Evolutionary conservation across 140 eudicot genomes (phyloP).

Genomic region (Oenanthe javanica): DNA sequence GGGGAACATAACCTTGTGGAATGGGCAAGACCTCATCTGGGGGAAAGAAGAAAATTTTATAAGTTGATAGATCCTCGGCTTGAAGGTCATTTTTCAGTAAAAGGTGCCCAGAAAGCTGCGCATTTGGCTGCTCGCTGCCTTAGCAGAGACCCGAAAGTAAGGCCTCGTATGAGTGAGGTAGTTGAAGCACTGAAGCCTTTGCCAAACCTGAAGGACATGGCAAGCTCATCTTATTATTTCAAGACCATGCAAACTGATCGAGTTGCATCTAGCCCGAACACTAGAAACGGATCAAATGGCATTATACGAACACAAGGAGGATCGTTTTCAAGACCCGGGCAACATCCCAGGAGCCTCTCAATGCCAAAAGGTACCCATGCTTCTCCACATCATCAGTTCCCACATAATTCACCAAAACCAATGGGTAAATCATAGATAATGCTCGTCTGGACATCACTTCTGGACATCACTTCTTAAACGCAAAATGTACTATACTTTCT

Average conservation of each 20-base stretch:
- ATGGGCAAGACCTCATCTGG: conserved; percentile 65
- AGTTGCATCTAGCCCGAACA: conserved; percentile 48
- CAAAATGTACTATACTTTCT: background rate
- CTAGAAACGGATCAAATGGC: conserved; percentile 28
- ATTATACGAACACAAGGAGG: conserved; percentile 5
- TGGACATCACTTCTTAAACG: background rate
- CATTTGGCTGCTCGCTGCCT: conserved; percentile 57
- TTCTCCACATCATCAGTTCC: conserved; percentile 40
- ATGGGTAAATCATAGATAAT: conserved; percentile 29
- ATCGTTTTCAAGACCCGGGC: conserved; percentile 23
- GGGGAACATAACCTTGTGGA: conserved; percentile 62
- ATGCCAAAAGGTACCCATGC: conserved; percentile 47
- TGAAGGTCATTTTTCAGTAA: conserved; percentile 59
- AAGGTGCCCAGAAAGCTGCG: conserved; percentile 64
- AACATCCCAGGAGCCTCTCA: conserved; percentile 44
- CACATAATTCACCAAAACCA: conserved; percentile 46
- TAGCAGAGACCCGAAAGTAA: conserved; percentile 57
- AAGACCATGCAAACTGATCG: conserved; percentile 59
- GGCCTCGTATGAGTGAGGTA: conserved; percentile 64
- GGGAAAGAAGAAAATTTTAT: conserved; percentile 45
- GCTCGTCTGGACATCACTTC: background rate
- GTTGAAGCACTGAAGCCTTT: conserved; percentile 52
- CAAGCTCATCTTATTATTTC: conserved; percentile 51
- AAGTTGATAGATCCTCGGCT: conserved; percentile 61
- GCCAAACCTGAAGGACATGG: conserved; percentile 64